Base-by-base conservation (phyloP, 1,139 yeast genomes). In the Lodderomyces parapsilosis region DNA sequence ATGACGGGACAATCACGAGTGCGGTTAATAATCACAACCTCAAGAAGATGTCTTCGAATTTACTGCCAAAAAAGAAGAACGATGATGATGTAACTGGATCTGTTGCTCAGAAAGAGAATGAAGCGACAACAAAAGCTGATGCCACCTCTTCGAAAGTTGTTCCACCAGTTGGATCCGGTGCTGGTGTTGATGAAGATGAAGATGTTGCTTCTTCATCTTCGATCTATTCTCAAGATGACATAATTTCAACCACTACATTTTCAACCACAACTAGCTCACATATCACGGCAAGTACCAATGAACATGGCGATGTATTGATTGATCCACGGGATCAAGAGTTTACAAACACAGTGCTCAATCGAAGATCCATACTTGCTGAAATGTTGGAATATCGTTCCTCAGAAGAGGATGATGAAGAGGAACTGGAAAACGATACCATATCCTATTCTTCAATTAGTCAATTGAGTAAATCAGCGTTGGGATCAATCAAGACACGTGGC, bases 331-430 rank as follows among this genome's bases (percentile, higher is more conserved):
- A 51, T 28, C 44, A 41, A 24, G 53, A 49, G 27, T 52, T 52
- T 34, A 36, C 41, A 9, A 34, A 36, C 23, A 43, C 43, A 11
- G 43, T 47, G 41, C 53, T 56, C 41, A 66, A 72, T 50, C 60
- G 78, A 46, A 63, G 71, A 45, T 70, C 76, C 3, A 64, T 73
- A 57, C 57, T 73, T 47, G 74, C 76, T 18, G 77, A 72, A 13
- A 72, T 73, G 78, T 60, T 73, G 43, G 78, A 71, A 43, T 71
- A 71, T 46, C 66, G 62, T 25, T 71, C 76, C 1, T 69, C 62
- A 36, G 57, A 53, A n/a, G 63, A 30, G 22, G 34, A 9, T 10
- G 40, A 38, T 4, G 34, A 38, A 11, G 37, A 41, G 13, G 40
- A 36, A 27, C n/a, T 28, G 15, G 31, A 20, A 10, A 39, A 42